Percentiles rank a stretch among this genome's conserved stretches.
These are phyloP conservation scores for Sugiyamaella sp. DNA, from an alignment of 1,139 yeast genomes.

Conservation along the genomic window DNA sequence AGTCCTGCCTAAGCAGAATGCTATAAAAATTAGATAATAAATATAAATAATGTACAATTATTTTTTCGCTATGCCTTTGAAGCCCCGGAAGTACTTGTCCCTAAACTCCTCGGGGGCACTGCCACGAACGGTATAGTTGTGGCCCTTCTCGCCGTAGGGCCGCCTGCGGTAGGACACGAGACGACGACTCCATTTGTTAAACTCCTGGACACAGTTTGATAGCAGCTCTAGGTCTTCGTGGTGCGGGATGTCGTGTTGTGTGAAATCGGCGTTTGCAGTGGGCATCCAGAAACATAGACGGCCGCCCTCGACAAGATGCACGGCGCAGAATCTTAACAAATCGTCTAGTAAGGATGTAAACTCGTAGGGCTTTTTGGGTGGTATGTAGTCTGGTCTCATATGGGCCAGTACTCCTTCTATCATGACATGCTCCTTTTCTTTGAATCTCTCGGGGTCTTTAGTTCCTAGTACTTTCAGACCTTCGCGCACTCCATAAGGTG, in stretches of 20 bases:
- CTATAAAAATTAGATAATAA: no score
- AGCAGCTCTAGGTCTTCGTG: conserved; percentile 72
- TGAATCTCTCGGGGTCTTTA: conserved; percentile 58
- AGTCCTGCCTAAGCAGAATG: no score
- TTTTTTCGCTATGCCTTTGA: conserved; percentile 35
- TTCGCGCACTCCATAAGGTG: conserved; percentile 97
- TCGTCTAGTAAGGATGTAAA: conserved; percentile 77
- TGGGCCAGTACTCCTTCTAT: conserved; percentile 81
- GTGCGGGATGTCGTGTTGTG: conserved; percentile 72
- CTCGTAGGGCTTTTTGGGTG: conserved; percentile 90
- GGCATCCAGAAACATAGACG: conserved; percentile 98
- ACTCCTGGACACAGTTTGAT: conserved; percentile 81
- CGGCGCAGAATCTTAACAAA: conserved; percentile 69
- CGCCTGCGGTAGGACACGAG: conserved; percentile 77
- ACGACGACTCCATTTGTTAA: conserved; percentile 88
- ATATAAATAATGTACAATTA: not conserved
- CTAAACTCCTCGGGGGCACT: conserved; percentile 61
- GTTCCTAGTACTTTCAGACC: conserved; percentile 94
- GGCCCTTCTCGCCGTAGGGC: conserved; percentile 61
- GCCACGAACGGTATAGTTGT: conserved; percentile 49
- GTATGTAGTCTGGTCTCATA: conserved; percentile 79
- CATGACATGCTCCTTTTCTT: conserved; percentile 69
- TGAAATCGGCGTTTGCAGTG: conserved; percentile 84
- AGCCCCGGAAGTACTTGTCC: conserved; percentile 76
- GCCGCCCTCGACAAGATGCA: conserved; percentile 71